Evolutionary conservation across 1,284 basidiomycete genomes (phyloP).

Genomic region (Phlebopus sp.): DNA sequence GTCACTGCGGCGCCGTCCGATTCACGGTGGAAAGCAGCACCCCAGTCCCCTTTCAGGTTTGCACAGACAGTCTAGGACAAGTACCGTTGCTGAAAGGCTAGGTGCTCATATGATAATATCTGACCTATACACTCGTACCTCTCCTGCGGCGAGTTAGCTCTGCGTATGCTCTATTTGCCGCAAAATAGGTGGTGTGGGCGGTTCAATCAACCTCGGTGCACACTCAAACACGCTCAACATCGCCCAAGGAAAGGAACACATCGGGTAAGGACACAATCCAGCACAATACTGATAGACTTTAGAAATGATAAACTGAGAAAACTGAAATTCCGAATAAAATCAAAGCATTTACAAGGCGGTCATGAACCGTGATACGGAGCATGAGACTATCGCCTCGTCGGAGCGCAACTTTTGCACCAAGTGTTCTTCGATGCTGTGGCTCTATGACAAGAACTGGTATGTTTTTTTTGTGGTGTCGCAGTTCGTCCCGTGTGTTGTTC

Average conservation of each 20-base stretch:
- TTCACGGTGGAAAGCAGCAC: conserved; percentile 55
- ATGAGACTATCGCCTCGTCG: conserved; percentile 46
- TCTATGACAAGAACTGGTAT: conserved; percentile 52
- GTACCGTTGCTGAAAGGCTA: background rate
- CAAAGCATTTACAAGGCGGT: conserved; percentile 55
- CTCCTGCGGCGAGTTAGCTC: conserved; percentile 33
- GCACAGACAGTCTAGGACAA: conserved; percentile 3
- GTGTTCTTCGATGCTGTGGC: conserved; percentile 62
- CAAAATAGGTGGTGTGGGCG: conserved; percentile 58
- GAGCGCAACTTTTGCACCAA: conserved; percentile 57
- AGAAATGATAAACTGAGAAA: background rate
- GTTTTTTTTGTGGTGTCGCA: conserved; percentile 4
- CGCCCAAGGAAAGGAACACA: conserved; percentile 46
- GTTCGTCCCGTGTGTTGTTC: background rate
- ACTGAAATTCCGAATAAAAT: too few relatives aligned
- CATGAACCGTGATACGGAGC: conserved; percentile 47
- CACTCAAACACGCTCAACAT: conserved; percentile 46
- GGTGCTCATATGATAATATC: background rate
- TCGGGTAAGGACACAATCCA: conserved; percentile 38
- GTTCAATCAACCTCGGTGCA: conserved; percentile 58
- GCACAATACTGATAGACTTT: background rate
- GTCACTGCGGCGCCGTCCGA: conserved; percentile 57
- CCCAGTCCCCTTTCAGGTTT: conserved; percentile 55
- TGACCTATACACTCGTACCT: background rate
- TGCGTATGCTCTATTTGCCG: conserved; percentile 64